These are phyloP conservation scores for Lantana camara DNA, from an alignment of 257 asterid genomes.

Conservation along the genomic window DNA sequence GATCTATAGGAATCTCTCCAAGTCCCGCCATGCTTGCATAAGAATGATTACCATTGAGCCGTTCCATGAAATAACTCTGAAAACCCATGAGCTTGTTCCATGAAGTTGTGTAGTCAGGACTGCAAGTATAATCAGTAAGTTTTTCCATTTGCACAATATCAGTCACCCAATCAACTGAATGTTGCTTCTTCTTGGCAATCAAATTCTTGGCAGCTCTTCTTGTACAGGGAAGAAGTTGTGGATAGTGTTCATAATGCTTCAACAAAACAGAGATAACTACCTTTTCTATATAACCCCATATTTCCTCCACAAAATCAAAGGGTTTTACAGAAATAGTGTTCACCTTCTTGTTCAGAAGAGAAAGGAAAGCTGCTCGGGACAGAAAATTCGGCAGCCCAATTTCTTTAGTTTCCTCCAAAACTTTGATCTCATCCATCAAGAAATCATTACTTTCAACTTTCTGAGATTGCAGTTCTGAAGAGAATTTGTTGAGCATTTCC, in stretches of 20 bases:
- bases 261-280: constrained; percentile 21
- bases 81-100: constrained; percentile 27
- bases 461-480: neutral
- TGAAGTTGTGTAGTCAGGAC: constrained; percentile 13
- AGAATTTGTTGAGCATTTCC: constrained; percentile 7
- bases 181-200: constrained; percentile 23
- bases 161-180: constrained; percentile 22
- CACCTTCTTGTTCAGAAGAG: constrained; percentile 31
- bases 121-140: constrained; percentile 23
- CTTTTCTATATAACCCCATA: constrained; percentile 30
- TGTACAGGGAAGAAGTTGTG: constrained; percentile 31
- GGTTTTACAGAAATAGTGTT: constrained; percentile 25
- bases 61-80: neutral
- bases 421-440: constrained; percentile 2
- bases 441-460: neutral
- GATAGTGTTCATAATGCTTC: constrained; percentile 33
- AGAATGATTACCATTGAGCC: neutral
- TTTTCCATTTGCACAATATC: constrained; percentile 33
- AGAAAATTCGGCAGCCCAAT: constrained; percentile 28
- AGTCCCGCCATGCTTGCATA: neutral
- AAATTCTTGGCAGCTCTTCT: constrained; percentile 37
- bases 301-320: constrained; percentile 26
- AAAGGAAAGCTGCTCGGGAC: constrained; percentile 24
- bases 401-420: constrained; percentile 14
- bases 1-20: constrained; percentile 13